Base-by-base conservation (phyloP, 2,329 filamentous ascomycete species). In the Talaromyces pinophilus region DNA sequence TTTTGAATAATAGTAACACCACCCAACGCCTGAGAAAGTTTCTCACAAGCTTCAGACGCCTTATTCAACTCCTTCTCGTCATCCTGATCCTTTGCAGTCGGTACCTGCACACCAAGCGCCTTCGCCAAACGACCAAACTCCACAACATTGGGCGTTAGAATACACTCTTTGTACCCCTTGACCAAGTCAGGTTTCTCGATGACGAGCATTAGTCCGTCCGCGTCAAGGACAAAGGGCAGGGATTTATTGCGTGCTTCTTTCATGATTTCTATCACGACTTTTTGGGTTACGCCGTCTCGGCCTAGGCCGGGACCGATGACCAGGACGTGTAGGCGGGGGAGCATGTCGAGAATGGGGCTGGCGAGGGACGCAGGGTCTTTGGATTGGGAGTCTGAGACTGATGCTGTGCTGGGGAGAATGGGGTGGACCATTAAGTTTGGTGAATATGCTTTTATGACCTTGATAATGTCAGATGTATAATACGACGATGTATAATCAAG, bases 401-500 rank as follows among this genome's bases (percentile, higher is more conserved):
- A 72, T 71, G 86, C 84, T 55, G 88, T 87, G 79, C 95, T 92
- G 35, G 92, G 91, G 88, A 99, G 94, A 71, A 97, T 87, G 0
- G 95, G 95, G 78, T 98, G 95, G 11, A 99, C 95, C 94, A 99
- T 99, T 33, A 99, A 85, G 77, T 98, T 97, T 2, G 95, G 95
- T 22, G 93, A 97, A 82, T 98, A 99, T 3, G 92, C 92, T 83
- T 99, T 99, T 81, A 99, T 97, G 44, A 97, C 93, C 74, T 83
- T 76, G n/a, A 15, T 1, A 25, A 17, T 8, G 62, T 44, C n/a
- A 38, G 33, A 40, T 30, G 1, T 40, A 2, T 3, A 22, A n/a
- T 4, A 40, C 5, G 17, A 55, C 17, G 3, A 55, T 6, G 52
- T 19, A 11, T 40, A 5, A 22, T 2, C 4, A 46, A n/a, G 6